Base-by-base conservation (phyloP, 495 filamentous ascomycete genomes). In the Friedmanniomyces simplex region DNA sequence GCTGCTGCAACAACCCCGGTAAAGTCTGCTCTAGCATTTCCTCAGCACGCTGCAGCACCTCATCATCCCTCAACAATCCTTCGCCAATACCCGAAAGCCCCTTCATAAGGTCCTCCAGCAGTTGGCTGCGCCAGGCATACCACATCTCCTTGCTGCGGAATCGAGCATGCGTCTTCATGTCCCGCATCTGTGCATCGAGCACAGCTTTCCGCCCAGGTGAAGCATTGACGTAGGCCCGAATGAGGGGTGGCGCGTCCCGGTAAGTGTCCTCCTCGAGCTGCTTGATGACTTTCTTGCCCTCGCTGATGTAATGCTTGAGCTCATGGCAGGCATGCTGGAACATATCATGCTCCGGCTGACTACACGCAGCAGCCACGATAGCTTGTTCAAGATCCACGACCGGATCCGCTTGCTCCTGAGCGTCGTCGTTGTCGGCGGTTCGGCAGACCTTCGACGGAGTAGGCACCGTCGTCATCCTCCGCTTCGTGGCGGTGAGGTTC, bases 181-280 rank as follows among this genome's bases (percentile, higher is more conserved):
- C 95, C 68, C 91, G 91, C 72, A 98, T 91, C 67, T 97, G 93
- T 58, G 87, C 91, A 71, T 98, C 91, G 85, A 98, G 91, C 48
- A 93, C 77, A 1, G 80, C 68, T 63, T 84, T 86, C 59, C 95
- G 77, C 50, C 93, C 86, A n/a, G 87, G 82, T 6, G 87, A 76
- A n/a, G 91, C 91, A 0, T 80, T 81, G 51, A 91, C 80, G 65
- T 97, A 98, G 71, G 96, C 94, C 42, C 80, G 80, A 73, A 98
- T 95, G 13, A 98, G 77, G 0, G 86, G 80, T 7, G 94, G 93
- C 64, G 95, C 95, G 22, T 96, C 88, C 39, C 85, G 83, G 58
- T 83, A 83, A 0, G 88, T 94, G 59, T 93, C 87, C 0, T 76
- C 79, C 69, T 96, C 94, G 56, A 97, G 94, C 46, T 90, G 85